Evolutionary conservation across 2,329 filamentous ascomycete species (phyloP).

Genomic region (Raffaelea ambrosiae): DNA sequence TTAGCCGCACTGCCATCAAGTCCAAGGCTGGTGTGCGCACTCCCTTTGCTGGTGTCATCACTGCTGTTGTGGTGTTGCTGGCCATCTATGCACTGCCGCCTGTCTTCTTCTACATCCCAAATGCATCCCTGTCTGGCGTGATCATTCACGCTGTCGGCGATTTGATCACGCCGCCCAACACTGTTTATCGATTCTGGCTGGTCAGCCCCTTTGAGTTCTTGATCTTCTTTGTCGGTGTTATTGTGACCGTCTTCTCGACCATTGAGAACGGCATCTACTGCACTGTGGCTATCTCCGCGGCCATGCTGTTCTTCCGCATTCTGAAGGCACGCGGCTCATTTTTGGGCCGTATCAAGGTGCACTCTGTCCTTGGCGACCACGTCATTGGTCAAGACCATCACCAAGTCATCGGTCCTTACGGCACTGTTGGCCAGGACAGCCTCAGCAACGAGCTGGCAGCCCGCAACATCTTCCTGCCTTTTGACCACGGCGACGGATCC

Average conservation of each 20-base stretch:
- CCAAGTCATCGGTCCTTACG: constrained; percentile 38
- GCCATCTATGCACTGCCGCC: constrained; percentile 70
- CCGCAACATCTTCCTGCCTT: constrained; percentile 78
- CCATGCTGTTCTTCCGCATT: constrained; percentile 73
- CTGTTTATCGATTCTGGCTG: constrained; percentile 90
- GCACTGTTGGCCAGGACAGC: constrained; percentile 36
- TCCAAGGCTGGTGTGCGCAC: constrained; percentile 77
- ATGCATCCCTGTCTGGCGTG: constrained; percentile 59
- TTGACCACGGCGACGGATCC: constrained; percentile 81
- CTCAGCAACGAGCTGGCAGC: constrained; percentile 36
- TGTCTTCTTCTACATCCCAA: constrained; percentile 76
- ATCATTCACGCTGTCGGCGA: constrained; percentile 81
- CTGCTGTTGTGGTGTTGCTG: constrained; percentile 64
- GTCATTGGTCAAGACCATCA: constrained; percentile 53
- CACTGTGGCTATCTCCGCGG: constrained; percentile 69
- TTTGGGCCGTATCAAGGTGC: constrained; percentile 73
- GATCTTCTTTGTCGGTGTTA: constrained; percentile 87
- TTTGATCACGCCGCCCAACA: constrained; percentile 82
- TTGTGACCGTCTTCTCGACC: constrained; percentile 77
- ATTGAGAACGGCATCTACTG: constrained; percentile 93
- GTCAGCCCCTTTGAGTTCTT: constrained; percentile 84
- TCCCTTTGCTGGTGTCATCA: constrained; percentile 70
- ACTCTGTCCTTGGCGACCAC: constrained; percentile 74
- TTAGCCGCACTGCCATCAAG: constrained; percentile 68
- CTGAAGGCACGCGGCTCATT: constrained; percentile 77